Conservation (phyloP, 768 basidiomycete species). For the Termitomyces eurrhizus region DNA sequence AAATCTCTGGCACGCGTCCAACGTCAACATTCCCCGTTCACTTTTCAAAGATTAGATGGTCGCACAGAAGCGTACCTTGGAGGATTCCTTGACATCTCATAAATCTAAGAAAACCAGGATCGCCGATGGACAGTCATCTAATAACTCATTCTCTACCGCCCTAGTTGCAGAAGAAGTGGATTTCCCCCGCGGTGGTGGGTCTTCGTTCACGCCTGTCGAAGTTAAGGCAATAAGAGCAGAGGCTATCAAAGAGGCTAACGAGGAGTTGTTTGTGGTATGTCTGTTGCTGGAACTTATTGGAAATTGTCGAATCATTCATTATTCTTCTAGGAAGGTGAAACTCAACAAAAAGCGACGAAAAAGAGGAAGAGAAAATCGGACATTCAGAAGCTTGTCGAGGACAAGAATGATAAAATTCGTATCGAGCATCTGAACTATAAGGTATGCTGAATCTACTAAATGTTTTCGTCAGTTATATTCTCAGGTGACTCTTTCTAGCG, state of each 20-base stretch:
- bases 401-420: slow-evolving; percentile 57
- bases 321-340: slow-evolving; percentile 34
- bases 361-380: slow-evolving; percentile 49
- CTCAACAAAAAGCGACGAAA: slow-evolving; percentile 37
- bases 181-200: slow-evolving; percentile 95
- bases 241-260: slow-evolving; percentile 78
- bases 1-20: slow-evolving; percentile 17
- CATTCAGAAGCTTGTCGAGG: slow-evolving; percentile 23
- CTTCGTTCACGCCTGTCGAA: slow-evolving; percentile 82
- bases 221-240: slow-evolving; percentile 84
- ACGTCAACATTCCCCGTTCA: neutral
- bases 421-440: slow-evolving; percentile 95
- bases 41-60: slow-evolving; percentile 28
- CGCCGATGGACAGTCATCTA: slow-evolving; percentile 27
- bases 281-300: neutral
- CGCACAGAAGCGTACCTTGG: slow-evolving; percentile 58
- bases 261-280: slow-evolving; percentile 69
- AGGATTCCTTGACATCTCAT: slow-evolving; percentile 43
- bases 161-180: slow-evolving; percentile 70
- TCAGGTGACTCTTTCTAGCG: slow-evolving; percentile 42
- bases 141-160: slow-evolving; percentile 24
- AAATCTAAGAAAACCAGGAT: slow-evolving; percentile 62
- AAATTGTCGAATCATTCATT: slow-evolving; percentile 6
- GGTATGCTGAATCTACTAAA: slow-evolving; percentile 32
- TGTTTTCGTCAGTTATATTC: neutral